Conservation (phyloP, 73 alveolate species). For the Paraurostyla sp. region DNA sequence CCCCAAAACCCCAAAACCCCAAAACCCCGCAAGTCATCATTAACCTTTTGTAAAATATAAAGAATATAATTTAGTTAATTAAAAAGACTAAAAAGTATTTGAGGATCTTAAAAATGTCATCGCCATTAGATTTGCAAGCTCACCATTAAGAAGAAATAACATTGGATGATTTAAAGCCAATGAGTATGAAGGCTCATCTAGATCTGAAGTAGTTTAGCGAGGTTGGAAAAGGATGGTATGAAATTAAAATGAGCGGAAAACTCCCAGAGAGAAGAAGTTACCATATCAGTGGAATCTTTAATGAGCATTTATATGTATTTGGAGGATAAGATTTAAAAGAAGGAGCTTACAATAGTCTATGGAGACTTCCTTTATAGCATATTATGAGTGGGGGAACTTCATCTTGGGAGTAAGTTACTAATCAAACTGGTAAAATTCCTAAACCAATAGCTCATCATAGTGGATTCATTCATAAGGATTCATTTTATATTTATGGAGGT, state of each 20-base stretch:
- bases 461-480: slow-evolving; percentile 8
- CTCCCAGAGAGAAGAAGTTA: slow-evolving; percentile 71
- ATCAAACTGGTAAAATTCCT: slow-evolving; percentile 37
- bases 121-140: no score
- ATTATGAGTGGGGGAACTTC: slow-evolving; percentile 39
- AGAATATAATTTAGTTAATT: no score
- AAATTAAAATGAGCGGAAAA: slow-evolving; percentile 64
- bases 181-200: not conserved
- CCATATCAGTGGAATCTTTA: slow-evolving; percentile 47
- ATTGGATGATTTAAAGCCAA: not conserved
- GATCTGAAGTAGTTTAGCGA: not conserved
- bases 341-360: slow-evolving; percentile 71
- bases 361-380: slow-evolving; percentile 66
- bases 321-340: slow-evolving; percentile 84
- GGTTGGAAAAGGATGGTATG: slow-evolving; percentile 62
- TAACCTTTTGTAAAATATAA: no score
- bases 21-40: not conserved
- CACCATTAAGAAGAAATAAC: slow-evolving; percentile 6
- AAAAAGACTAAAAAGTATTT: no score
- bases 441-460: slow-evolving; percentile 44
- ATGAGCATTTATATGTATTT: slow-evolving; percentile 52
- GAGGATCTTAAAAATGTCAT: no score
- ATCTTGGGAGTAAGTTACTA: slow-evolving; percentile 10
- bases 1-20: slow-evolving; percentile 15
- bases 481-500: slow-evolving; percentile 49